Evolutionary conservation across 1,284 basidiomycete species (phyloP).

Genomic region (Cystobasidiaceae sp.): DNA sequence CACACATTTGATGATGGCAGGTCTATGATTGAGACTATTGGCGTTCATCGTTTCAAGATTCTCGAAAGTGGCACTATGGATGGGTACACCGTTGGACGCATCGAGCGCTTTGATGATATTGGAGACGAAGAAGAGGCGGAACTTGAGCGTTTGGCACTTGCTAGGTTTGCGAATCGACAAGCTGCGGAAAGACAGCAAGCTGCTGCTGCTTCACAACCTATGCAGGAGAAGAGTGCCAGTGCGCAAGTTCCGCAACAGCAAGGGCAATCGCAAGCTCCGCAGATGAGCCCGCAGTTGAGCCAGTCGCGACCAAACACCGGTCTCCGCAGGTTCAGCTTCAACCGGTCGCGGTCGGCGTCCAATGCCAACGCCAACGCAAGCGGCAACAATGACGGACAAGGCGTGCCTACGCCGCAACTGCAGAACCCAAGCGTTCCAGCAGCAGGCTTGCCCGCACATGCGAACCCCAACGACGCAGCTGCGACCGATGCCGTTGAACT

Average conservation of each 20-base stretch:
- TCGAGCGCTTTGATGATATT: conserved; percentile 65
- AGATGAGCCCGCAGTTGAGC: no score
- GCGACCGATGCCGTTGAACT: conserved; percentile 43
- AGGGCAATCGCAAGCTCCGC: no score
- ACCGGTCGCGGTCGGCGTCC: no score
- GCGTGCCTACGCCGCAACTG: neutral
- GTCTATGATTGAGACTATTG: conserved; percentile 81
- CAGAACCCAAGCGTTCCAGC: conserved; percentile 11
- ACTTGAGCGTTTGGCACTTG: conserved; percentile 44
- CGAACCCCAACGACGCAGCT: conserved; percentile 36
- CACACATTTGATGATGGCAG: conserved; percentile 84
- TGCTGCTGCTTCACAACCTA: neutral
- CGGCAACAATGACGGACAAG: no score
- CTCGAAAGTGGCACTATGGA: conserved; percentile 74
- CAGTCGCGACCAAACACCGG: no score
- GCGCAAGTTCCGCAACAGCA: no score
- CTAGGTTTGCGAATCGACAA: conserved; percentile 10
- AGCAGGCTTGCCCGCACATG: conserved; percentile 5
- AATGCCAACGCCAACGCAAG: no score
- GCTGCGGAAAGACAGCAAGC: neutral
- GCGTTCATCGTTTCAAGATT: conserved; percentile 75
- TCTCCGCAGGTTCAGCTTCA: no score
- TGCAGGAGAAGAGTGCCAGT: no score
- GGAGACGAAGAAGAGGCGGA: conserved; percentile 52
- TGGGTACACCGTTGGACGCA: conserved; percentile 79